Base-by-base conservation (phyloP, 352 stramenopile species). In the Phytopythium chamaehyphon region DNA sequence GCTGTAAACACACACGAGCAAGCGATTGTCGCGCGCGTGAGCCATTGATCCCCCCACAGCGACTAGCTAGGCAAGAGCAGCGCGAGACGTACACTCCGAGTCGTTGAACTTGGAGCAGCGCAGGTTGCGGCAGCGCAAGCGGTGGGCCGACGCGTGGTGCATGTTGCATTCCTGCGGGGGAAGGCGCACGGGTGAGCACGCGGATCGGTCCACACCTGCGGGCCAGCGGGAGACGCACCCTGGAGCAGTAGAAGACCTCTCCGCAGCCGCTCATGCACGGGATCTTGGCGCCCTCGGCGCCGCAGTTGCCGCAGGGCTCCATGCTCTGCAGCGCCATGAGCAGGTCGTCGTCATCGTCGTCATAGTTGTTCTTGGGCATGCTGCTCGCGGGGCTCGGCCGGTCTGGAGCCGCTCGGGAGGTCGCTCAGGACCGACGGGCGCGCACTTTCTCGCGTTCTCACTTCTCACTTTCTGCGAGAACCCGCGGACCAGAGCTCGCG, bases 71-170 rank as follows among this genome's bases (percentile, higher is more conserved):
- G 3, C 26, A 43, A 12, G 11, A 40, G 1, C n/a, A n/a, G n/a
- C n/a, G n/a, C 24, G n/a, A 22, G 37, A 66, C 81, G 47, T 83
- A 92, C 82, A 93, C 47, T 93, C 82, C 47, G 80, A 90, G 71
- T 94, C 83, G 58, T 94, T 92, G 42, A 94, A 94, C 65, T 94
- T 94, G 54, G 83, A 91, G 62, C 79, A 94, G 6, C 83, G 82
- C 51, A 94, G 64, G 51, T 94, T 94, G 21, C 81, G 75, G 61
- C 83, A 94, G 10, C 79, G 81, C 22, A 94, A 66, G 48, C 83
- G 83, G 83, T 94, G 83, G n/a, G 83, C 81, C 15, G 81, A 92
- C 18, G 83, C 83, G 66, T 94, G 81, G 67, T 91, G 79, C 78
- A 91, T 92, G 52, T 87, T 90, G 63, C 83, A 94, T 73, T 94